Conservation (phyloP, 164 flowering plant genomes). For the Vitis vinifera region ASM3070453v1 NC_081810.1:3851501-3852000, state of each 20-base stretch:
- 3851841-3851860: background rate
- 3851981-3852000: slow-evolving; percentile 28
- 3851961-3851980: slow-evolving; percentile 14
- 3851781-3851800: slow-evolving; percentile 7
- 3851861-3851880: background rate
- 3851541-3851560: background rate
- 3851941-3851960: slow-evolving; percentile 7
- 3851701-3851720: background rate
- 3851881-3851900: background rate
- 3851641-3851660: background rate
- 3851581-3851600: slow-evolving; percentile 1
- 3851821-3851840: background rate
- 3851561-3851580: background rate
- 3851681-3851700: slow-evolving; percentile 14
- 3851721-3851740: slow-evolving; percentile 1
- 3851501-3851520: too few species aligned
- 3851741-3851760: slow-evolving; percentile 7
- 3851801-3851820: slow-evolving; percentile 9
- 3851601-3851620: slow-evolving; percentile 13
- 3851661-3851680: slow-evolving; percentile 25
- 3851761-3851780: background rate
- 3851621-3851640: slow-evolving; percentile 2
- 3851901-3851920: background rate
- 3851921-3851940: slow-evolving; percentile 2
- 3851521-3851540: too few species aligned